A percentile compares a stretch with the other conserved stretches of the same genome.
Evolutionary conservation across 129 eudicot genomes (phyloP).

Genomic region (Apium graveolens): DNA sequence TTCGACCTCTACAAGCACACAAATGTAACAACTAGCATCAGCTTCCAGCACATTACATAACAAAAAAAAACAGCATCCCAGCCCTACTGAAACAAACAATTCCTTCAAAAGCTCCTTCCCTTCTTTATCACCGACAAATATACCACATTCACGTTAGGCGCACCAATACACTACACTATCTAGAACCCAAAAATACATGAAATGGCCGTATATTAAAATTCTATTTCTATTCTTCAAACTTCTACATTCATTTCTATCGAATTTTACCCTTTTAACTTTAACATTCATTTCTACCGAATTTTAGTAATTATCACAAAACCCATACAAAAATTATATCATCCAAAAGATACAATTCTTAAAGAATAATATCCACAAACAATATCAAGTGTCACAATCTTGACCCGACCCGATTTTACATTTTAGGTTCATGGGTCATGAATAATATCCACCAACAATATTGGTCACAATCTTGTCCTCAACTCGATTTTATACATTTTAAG

Average conservation of each 20-base stretch:
- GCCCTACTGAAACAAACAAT: background rate
- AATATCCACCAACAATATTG: too few relatives aligned
- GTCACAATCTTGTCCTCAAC: too few relatives aligned
- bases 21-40: conserved; percentile 3
- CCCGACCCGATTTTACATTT: background rate
- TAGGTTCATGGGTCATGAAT: too few relatives aligned
- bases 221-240: background rate
- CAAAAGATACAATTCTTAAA: background rate
- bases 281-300: background rate
- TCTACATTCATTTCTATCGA: background rate
- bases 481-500: too few relatives aligned
- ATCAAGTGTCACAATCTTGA: background rate
- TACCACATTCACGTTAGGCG: background rate
- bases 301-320: background rate
- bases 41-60: background rate
- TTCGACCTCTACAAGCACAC: conserved; percentile 44
- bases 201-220: background rate
- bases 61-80: background rate
- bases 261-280: background rate
- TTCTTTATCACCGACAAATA: background rate
- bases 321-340: background rate
- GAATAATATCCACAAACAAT: background rate
- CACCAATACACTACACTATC: background rate
- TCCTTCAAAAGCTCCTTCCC: background rate
- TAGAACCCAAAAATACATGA: background rate